Percentiles rank a stretch among this genome's conserved stretches.
Conservation (phyloP, 495 filamentous ascomycete species). For the Neurospora sp. region DNA sequence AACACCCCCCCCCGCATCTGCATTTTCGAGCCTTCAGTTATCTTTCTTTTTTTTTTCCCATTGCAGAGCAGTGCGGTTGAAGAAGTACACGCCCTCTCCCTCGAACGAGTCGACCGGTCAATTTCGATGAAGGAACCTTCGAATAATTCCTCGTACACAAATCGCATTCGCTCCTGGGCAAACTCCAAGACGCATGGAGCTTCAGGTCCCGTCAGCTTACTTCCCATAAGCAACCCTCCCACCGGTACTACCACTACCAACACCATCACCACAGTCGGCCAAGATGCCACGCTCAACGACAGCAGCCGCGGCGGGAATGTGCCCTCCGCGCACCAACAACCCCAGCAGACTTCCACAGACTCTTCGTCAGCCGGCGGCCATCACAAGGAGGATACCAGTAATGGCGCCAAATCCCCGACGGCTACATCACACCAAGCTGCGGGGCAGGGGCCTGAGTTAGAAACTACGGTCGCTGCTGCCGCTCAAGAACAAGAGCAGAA, state of each 20-base stretch:
- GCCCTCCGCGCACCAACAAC: background rate
- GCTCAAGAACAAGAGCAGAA: conserved; percentile 10
- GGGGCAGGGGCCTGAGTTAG: conserved; percentile 48
- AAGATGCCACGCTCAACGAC: conserved; percentile 16
- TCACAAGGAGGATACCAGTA: conserved; percentile 10
- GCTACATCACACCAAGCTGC: conserved; percentile 44
- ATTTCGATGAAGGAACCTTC: conserved; percentile 57
- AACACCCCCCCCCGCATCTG: background rate
- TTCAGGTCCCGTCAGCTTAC: conserved; percentile 27
- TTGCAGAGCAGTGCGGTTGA: background rate
- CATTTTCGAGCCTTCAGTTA: background rate
- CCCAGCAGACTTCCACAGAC: background rate
- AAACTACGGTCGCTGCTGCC: conserved; percentile 3
- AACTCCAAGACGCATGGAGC: conserved; percentile 45
- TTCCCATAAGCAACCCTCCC: conserved; percentile 23
- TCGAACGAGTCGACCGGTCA: background rate
- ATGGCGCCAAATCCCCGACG: conserved; percentile 21
- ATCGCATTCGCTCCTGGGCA: conserved; percentile 50
- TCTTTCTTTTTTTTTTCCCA: background rate
- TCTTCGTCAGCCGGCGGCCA: background rate
- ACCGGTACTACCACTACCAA: background rate
- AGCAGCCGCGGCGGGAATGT: conserved; percentile 4
- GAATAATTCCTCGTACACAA: conserved; percentile 40
- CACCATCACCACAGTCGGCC: conserved; percentile 4
- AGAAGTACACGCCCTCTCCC: background rate